These are phyloP conservation scores for Apiospora marii DNA, from an alignment of 2,329 filamentous ascomycete species.

Conservation along the genomic window DNA sequence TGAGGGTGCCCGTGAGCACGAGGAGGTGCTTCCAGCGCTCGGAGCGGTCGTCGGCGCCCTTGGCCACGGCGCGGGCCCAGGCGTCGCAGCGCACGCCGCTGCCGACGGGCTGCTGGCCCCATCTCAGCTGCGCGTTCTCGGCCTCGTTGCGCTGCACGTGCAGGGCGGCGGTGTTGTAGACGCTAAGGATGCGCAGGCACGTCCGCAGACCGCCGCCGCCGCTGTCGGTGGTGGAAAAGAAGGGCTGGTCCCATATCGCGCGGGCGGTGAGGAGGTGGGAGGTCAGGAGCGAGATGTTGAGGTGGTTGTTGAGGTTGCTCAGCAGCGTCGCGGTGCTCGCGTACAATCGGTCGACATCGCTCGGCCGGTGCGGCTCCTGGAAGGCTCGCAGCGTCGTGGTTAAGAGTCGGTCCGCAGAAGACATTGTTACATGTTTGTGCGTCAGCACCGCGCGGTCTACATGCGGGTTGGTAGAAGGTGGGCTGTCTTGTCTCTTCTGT, in stretches of 20 bases:
- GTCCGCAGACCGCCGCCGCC: slow-evolving; percentile 67
- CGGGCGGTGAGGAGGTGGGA: slow-evolving; percentile 76
- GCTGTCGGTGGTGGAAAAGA: slow-evolving; percentile 31
- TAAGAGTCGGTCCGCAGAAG: slow-evolving; percentile 71
- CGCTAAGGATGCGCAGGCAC: slow-evolving; percentile 71
- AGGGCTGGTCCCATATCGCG: slow-evolving; percentile 66
- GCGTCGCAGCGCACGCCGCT: slow-evolving; percentile 57
- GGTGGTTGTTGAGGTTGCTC: slow-evolving; percentile 74
- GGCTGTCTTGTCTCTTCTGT: not conserved
- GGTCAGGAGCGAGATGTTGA: slow-evolving; percentile 77
- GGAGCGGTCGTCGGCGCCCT: slow-evolving; percentile 65
- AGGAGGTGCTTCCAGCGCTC: slow-evolving; percentile 84
- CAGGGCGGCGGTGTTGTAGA: slow-evolving; percentile 73
- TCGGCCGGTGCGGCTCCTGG: slow-evolving; percentile 60
- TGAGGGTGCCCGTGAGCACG: slow-evolving; percentile 79
- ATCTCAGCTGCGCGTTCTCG: slow-evolving; percentile 45
- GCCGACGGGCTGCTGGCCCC: slow-evolving; percentile 43
- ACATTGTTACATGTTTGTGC: slow-evolving; percentile 55
- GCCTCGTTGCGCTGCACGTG: slow-evolving; percentile 59
- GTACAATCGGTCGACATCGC: slow-evolving; percentile 64
- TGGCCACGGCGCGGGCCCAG: slow-evolving; percentile 65
- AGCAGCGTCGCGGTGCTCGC: slow-evolving; percentile 74
- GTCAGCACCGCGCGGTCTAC: not conserved
- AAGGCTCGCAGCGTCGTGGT: slow-evolving; percentile 70
- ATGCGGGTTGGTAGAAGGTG: not conserved